Evolutionary conservation across 148 eudicot species (phyloP), one percentile per base, ranked within the genome.

Genomic region (Euryodendron excelsum): DNA sequence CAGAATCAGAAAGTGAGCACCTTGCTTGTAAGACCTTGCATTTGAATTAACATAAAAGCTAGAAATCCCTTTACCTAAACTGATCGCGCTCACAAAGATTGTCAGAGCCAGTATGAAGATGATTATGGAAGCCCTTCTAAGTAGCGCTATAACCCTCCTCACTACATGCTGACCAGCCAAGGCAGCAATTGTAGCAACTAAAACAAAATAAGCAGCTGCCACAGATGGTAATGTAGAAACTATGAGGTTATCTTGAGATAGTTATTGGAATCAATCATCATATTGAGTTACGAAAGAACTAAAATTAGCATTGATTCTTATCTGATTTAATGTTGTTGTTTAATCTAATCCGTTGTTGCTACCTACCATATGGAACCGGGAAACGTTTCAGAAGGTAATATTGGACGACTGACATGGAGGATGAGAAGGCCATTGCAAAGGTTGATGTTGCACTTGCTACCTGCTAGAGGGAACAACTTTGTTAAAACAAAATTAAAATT

Each of bases 361-460:
- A 69, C 75, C 0, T 87, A 90, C 94, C 91, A 27, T 87, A 87
- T 25, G 94, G 91, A 44, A 89, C 83, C 11, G 94, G 94, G 61
- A 90, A 90, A 63, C 91, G 91, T 64, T 90, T 90, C 48, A 90
- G 90, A 61, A 88, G 81, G 84, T 87, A 87, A 74, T 88, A 90
- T 48, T 90, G 88, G 12, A 90, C 87, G 33, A 85, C 94, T 11
- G 91, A 89, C 91, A 90, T 88, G 10, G 94, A 89, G 36, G 94
- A 88, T 4, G 94, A 90, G 80, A 90, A 90, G 33, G 73, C 80
- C 94, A 90, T 90, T 44, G 91, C 87, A 80, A 90, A 90, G 1
- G 90, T 88, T 64, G 91, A 84, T 48, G 94, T 90, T 68, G 94
- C 91, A 77, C 94, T 90, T 50, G 94, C 88, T 25, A 90, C 93